Conservation (phyloP, 495 filamentous ascomycete genomes). For the Podospora sp. region DNA sequence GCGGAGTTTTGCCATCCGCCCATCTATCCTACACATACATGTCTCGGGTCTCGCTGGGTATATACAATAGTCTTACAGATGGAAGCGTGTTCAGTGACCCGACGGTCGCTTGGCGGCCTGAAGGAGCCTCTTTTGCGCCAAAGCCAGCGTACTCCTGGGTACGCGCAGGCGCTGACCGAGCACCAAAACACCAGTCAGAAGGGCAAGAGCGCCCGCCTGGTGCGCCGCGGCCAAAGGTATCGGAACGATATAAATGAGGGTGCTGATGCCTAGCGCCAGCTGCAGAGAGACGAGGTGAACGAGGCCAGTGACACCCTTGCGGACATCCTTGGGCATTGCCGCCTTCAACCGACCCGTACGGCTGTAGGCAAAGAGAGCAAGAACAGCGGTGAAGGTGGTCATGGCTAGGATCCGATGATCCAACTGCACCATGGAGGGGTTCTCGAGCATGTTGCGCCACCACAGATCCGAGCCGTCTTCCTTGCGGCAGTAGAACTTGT, state of each 20-base stretch:
- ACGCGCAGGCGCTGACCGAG: conserved; percentile 62
- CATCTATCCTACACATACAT: not conserved
- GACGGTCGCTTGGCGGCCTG: conserved; percentile 1
- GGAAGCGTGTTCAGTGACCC: not conserved
- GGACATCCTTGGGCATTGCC: conserved; percentile 64
- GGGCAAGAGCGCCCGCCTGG: conserved; percentile 85
- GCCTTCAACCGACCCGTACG: conserved; percentile 64
- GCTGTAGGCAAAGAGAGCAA: conserved; percentile 76
- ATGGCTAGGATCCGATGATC: conserved; percentile 92
- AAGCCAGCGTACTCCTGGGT: conserved; percentile 49
- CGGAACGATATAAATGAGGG: conserved; percentile 90
- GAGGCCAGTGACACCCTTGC: conserved; percentile 74
- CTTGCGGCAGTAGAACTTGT: conserved; percentile 79
- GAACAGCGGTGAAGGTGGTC: conserved; percentile 81
- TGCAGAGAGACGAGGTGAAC: conserved; percentile 82
- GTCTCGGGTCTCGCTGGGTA: not conserved
- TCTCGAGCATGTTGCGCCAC: conserved; percentile 98
- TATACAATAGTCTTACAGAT: not conserved
- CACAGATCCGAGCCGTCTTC: conserved; percentile 76
- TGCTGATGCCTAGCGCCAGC: conserved; percentile 82
- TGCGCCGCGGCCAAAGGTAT: conserved; percentile 85
- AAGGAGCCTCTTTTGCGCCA: conserved; percentile 44
- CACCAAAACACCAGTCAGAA: conserved; percentile 80
- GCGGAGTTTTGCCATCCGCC: not conserved
- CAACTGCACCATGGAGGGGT: conserved; percentile 90